Conservation (phyloP, 495 filamentous ascomycete genomes). For the Daldinia bambusicola region DNA sequence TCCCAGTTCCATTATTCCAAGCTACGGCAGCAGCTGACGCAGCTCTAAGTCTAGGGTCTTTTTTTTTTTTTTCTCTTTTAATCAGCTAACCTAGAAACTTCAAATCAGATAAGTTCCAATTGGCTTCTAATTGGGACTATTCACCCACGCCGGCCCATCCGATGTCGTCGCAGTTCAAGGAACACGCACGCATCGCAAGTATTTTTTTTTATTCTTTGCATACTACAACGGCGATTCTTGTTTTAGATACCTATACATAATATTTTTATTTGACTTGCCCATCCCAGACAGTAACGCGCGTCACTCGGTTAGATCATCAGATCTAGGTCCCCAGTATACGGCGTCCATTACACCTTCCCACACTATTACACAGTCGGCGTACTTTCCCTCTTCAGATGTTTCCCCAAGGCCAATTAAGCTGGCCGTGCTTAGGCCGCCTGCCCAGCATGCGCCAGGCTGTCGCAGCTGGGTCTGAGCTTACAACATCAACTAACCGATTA, state of each 20-base stretch:
- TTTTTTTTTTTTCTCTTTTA: slow-evolving; percentile 2
- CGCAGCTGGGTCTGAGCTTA: slow-evolving; percentile 42
- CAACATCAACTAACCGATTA: slow-evolving; percentile 14
- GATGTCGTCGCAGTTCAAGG: slow-evolving; percentile 37
- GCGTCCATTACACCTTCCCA: not conserved
- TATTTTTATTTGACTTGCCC: not conserved
- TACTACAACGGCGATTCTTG: slow-evolving; percentile 8
- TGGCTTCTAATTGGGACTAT: slow-evolving; percentile 15
- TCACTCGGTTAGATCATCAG: not conserved
- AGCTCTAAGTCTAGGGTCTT: slow-evolving; percentile 21
- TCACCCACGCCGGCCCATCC: slow-evolving; percentile 33
- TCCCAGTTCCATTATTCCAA: slow-evolving; percentile 16
- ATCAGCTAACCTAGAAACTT: slow-evolving; percentile 16
- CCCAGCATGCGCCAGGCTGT: slow-evolving; percentile 40
- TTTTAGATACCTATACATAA: slow-evolving; percentile 20
- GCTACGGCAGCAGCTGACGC: slow-evolving; percentile 30
- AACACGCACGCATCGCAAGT: slow-evolving; percentile 34
- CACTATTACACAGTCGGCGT: not conserved
- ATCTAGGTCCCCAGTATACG: not conserved
- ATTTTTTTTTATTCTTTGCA: not conserved
- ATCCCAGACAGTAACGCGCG: slow-evolving; percentile 5
- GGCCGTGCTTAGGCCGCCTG: slow-evolving; percentile 46
- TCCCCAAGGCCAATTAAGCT: slow-evolving; percentile 36
- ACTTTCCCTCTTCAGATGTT: slow-evolving; percentile 32
- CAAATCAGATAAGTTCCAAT: slow-evolving; percentile 16